Evolutionary conservation across 2,329 filamentous ascomycete genomes (phyloP).

Genomic region (Leptosphaerulina australis): DNA sequence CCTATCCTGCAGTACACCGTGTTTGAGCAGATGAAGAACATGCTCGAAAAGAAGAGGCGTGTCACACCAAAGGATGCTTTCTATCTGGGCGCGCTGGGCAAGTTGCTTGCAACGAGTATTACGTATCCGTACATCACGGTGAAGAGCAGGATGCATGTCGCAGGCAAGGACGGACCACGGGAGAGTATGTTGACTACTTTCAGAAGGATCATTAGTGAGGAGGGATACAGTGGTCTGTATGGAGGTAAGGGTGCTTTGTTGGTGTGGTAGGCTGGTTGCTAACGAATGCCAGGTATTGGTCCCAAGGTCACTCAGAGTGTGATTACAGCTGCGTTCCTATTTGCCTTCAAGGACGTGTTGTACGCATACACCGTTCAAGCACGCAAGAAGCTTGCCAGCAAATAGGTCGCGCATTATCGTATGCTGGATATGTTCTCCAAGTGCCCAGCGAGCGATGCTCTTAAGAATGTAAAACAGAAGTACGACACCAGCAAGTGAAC

Average conservation of each 20-base stretch:
- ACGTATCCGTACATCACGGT: constrained; percentile 99
- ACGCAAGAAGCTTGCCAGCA: constrained; percentile 52
- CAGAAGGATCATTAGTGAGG: constrained; percentile 79
- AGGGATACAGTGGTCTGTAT: constrained; percentile 91
- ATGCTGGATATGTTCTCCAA: neutral
- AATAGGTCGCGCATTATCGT: constrained; percentile 44
- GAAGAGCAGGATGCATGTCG: constrained; percentile 97
- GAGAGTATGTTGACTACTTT: constrained; percentile 82
- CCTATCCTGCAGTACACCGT: constrained; percentile 98
- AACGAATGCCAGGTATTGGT: constrained; percentile 71
- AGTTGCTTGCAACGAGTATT: constrained; percentile 89
- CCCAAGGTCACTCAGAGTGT: constrained; percentile 98
- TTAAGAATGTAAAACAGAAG: neutral
- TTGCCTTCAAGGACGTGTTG: constrained; percentile 96
- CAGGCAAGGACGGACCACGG: constrained; percentile 73
- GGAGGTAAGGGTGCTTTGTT: constrained; percentile 68
- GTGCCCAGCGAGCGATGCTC: neutral
- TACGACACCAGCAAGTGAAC: neutral
- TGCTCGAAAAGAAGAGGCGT: constrained; percentile 74
- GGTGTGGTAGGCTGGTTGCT: neutral
- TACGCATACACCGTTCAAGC: constrained; percentile 81
- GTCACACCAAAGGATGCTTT: constrained; percentile 89
- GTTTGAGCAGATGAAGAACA: constrained; percentile 97
- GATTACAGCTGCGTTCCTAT: constrained; percentile 92
- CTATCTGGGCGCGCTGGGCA: constrained; percentile 88